phyloP scores from a whole-genome alignment of 805 yeast species.

The Osmozyma mogii region DNA sequence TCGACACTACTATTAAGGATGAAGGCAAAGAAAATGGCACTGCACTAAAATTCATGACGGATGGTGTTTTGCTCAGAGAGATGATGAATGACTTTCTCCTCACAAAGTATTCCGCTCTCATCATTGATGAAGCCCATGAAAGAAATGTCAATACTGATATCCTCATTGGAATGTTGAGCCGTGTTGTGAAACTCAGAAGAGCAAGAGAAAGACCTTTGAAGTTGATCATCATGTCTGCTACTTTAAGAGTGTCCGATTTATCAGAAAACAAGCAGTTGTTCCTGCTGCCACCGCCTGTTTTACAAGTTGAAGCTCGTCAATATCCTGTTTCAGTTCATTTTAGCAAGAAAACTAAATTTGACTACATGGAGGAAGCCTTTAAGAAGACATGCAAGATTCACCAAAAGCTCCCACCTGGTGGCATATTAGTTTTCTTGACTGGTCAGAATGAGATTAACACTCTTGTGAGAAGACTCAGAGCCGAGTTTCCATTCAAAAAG shows the following conservation, averaged over 20 bases:
- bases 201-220: conserved; percentile 58
- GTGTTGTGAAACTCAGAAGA: conserved; percentile 68
- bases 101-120: conserved; percentile 72
- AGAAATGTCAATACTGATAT: conserved; percentile 95
- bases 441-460: conserved; percentile 88
- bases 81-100: conserved; percentile 83
- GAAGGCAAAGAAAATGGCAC: conserved; percentile 44
- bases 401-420: conserved; percentile 82
- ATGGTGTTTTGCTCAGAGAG: conserved; percentile 88
- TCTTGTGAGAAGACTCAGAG: conserved; percentile 60
- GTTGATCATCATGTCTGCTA: conserved; percentile 93
- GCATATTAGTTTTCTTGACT: conserved; percentile 82
- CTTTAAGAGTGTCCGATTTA: conserved; percentile 87
- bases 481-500: conserved; percentile 53
- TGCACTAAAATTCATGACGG: conserved; percentile 83
- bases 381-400: conserved; percentile 84
- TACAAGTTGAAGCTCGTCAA: conserved; percentile 88
- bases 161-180: conserved; percentile 86
- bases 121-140: conserved; percentile 98
- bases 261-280: conserved; percentile 74
- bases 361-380: conserved; percentile 82
- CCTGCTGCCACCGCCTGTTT: conserved; percentile 69
- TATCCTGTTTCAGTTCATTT: conserved; percentile 91
- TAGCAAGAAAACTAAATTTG: conserved; percentile 65
- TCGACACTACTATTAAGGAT: conserved; percentile 57